phyloP scores from a whole-genome alignment of 108 stramenopile species.

The Nitzschia sp. region DNA sequence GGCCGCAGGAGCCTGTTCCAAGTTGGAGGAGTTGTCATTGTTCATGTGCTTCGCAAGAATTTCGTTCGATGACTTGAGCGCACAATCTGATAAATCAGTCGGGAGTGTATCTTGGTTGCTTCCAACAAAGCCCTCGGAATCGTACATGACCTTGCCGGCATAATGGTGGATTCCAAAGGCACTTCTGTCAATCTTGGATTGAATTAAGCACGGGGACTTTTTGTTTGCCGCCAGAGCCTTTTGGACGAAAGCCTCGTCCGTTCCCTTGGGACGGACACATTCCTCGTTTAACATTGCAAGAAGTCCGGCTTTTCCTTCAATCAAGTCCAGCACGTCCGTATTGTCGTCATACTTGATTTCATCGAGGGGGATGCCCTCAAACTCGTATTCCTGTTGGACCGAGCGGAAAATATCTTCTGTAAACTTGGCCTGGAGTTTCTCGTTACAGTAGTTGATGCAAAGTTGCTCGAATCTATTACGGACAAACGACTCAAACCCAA shows the following conservation, averaged over 20 bases:
- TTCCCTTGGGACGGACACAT: conserved; percentile 91
- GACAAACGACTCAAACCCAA: conserved; percentile 95
- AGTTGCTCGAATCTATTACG: conserved; percentile 89
- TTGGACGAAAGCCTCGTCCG: conserved; percentile 78
- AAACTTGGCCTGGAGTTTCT: conserved; percentile 92
- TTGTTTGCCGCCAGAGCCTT: conserved; percentile 68
- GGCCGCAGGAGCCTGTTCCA: conserved; percentile 12
- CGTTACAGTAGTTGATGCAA: conserved; percentile 95
- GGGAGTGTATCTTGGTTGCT: conserved; percentile 91
- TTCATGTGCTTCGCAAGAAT: conserved; percentile 49
- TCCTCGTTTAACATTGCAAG: conserved; percentile 94
- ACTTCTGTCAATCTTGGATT: conserved; percentile 42
- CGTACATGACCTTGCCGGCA: conserved; percentile 91
- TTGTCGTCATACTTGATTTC: conserved; percentile 94
- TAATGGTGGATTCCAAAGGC: conserved; percentile 95
- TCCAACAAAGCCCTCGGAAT: conserved; percentile 79
- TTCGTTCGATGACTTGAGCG: conserved; percentile 57
- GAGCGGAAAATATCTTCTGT: conserved; percentile 89
- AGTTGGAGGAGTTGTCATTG: conserved; percentile 40
- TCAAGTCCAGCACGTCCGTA: conserved; percentile 86
- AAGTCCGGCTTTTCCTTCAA: conserved; percentile 93
- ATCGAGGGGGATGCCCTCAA: conserved; percentile 89
- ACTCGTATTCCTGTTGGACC: conserved; percentile 90
- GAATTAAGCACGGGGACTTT: conserved; percentile 58
- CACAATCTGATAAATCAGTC: conserved; percentile 68